Evolutionary conservation across 1,139 yeast genomes (phyloP).

Genomic region (Diutina scorzettiae): DNA sequence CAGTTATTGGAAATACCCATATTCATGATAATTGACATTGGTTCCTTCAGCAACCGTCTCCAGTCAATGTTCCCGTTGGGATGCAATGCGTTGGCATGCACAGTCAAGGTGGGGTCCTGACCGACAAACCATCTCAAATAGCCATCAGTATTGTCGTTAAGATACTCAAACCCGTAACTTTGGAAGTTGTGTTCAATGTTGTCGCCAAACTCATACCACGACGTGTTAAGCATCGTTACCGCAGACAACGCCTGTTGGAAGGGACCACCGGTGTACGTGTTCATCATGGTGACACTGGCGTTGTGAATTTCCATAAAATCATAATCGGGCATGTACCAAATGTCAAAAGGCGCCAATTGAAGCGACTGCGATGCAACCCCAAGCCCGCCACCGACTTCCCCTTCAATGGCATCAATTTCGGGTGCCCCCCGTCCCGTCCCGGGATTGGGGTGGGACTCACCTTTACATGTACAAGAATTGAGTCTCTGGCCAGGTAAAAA

Average conservation of each 20-base stretch:
- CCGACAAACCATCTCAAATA: conserved; percentile 81
- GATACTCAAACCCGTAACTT: conserved; percentile 39
- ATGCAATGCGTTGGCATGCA: conserved; percentile 51
- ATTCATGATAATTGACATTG: conserved; percentile 35
- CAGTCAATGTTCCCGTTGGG: conserved; percentile 41
- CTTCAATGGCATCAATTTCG: conserved; percentile 80
- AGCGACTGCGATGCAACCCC: conserved; percentile 75
- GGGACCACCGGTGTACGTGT: conserved; percentile 74
- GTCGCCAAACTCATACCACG: conserved; percentile 18
- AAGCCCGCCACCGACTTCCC: conserved; percentile 32
- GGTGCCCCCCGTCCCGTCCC: conserved; percentile 86
- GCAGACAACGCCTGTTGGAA: conserved; percentile 78
- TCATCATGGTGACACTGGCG: conserved; percentile 50
- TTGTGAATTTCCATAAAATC: conserved; percentile 57
- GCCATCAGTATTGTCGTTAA: conserved; percentile 54
- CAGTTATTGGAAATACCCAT: conserved; percentile 72
- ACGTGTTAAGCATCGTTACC: conserved; percentile 49
- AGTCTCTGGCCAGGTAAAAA: conserved; percentile 70
- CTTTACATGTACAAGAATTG: conserved; percentile 55
- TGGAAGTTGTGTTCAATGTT: conserved; percentile 15
- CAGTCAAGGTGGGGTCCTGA: conserved; percentile 48
- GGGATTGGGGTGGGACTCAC: conserved; percentile 67
- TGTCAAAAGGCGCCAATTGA: conserved; percentile 77
- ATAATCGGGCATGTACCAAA: conserved; percentile 79
- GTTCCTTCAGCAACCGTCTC: conserved; percentile 18